phyloP scores from a whole-genome alignment of 148 eudicot genomes.

The Rhododendron simsii region DNA sequence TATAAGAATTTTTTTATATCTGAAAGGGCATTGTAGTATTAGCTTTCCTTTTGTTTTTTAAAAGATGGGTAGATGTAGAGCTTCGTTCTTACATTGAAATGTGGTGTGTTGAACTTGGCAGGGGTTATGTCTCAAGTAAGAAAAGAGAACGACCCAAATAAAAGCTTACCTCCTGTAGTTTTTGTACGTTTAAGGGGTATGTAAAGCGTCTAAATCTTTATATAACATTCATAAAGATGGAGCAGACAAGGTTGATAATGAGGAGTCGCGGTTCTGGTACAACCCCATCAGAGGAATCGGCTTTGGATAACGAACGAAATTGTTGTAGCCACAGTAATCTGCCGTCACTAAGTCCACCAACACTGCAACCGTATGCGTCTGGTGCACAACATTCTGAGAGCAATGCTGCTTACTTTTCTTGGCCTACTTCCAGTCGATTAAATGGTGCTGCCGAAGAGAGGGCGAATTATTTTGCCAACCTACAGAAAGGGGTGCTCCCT shows the following conservation, averaged over 20 bases:
- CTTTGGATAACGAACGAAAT: slow-evolving; percentile 69
- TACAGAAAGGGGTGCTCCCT: slow-evolving; percentile 87
- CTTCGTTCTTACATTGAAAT: neutral
- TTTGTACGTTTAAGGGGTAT: neutral
- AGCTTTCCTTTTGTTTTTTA: neutral
- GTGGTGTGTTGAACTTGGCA: neutral
- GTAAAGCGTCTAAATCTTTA: neutral
- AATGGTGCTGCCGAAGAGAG: slow-evolving; percentile 95
- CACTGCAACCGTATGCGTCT: slow-evolving; percentile 81
- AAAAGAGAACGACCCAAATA: neutral
- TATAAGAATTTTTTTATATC: neutral
- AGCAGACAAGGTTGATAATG: slow-evolving; percentile 43
- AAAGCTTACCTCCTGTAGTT: neutral
- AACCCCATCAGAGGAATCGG: slow-evolving; percentile 89
- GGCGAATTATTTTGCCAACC: slow-evolving; percentile 86
- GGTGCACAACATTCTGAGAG: slow-evolving; percentile 88
- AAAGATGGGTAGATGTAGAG: neutral
- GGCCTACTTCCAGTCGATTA: slow-evolving; percentile 85
- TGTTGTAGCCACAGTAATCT: slow-evolving; percentile 52
- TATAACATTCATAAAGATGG: slow-evolving; percentile 37
- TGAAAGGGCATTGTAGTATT: neutral
- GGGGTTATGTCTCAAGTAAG: neutral
- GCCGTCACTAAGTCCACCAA: slow-evolving; percentile 74
- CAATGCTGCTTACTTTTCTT: slow-evolving; percentile 87
- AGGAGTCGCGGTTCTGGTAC: slow-evolving; percentile 62